A percentile compares a stretch with the other conserved stretches of the same genome.
Conservation (phyloP, 2,329 filamentous ascomycete species). For the Knufia petricola region DNA sequence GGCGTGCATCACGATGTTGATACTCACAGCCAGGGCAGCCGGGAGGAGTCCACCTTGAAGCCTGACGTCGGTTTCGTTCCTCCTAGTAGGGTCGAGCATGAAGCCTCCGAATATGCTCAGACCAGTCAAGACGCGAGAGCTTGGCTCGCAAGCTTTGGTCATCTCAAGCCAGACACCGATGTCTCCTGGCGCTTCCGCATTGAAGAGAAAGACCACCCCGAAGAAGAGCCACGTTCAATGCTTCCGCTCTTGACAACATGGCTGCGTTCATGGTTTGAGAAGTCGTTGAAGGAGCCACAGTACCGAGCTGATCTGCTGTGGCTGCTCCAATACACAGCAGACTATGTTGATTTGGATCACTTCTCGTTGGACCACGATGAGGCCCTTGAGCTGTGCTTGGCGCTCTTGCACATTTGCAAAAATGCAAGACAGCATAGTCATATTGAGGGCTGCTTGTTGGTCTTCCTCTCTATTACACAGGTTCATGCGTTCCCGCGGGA, state of each 20-base stretch:
- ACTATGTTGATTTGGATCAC: slow-evolving; percentile 18
- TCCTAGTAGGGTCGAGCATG: background rate
- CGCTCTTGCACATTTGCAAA: slow-evolving; percentile 14
- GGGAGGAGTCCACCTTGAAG: background rate
- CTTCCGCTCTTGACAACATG: slow-evolving; percentile 15
- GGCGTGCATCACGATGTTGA: background rate
- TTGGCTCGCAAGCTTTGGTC: slow-evolving; percentile 17
- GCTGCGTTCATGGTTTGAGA: slow-evolving; percentile 15
- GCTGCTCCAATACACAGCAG: slow-evolving; percentile 16
- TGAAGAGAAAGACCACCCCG: slow-evolving; percentile 10
- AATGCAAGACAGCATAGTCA: slow-evolving; percentile 16
- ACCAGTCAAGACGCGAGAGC: background rate
- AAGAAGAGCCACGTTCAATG: slow-evolving; percentile 10
- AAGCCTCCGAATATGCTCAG: background rate
- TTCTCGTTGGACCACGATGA: slow-evolving; percentile 12
- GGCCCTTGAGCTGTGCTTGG: slow-evolving; percentile 11
- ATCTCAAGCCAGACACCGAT: slow-evolving; percentile 17
- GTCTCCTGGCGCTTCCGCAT: slow-evolving; percentile 16
- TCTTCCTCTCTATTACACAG: slow-evolving; percentile 14
- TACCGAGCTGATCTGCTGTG: slow-evolving; percentile 17
- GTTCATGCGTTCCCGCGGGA: slow-evolving; percentile 15
- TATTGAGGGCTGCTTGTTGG: slow-evolving; percentile 16
- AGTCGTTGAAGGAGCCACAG: slow-evolving; percentile 11
- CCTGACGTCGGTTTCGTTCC: background rate
- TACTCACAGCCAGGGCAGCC: background rate